Percentiles rank a stretch among this genome's conserved stretches.
phyloP scores from a whole-genome alignment of 441 rosid genomes.

The Pelargonium citronellum region DNA sequence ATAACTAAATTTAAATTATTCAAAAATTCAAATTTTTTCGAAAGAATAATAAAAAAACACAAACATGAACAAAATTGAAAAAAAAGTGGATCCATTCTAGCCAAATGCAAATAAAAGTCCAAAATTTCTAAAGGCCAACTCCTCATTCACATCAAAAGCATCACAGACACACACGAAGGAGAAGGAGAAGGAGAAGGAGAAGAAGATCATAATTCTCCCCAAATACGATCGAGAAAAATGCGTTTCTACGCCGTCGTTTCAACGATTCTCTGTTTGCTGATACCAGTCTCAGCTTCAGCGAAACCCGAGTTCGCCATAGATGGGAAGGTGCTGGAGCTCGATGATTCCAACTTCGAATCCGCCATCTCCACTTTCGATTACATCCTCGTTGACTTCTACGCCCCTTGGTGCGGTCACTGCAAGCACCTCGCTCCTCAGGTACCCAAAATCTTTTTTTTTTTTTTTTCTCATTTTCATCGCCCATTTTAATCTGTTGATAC shows the following conservation, averaged over 20 bases:
- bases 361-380: constrained; percentile 27
- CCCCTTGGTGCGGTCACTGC: constrained; percentile 35
- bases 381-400: constrained; percentile 28
- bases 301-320: constrained; percentile 3
- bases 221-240: background rate
- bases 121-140: too few species aligned
- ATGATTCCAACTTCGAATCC: constrained; percentile 24
- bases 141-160: too few species aligned
- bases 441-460: background rate
- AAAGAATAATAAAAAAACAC: too few species aligned
- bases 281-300: background rate
- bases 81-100: too few species aligned
- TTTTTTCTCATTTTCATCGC: background rate
- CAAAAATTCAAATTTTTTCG: too few species aligned
- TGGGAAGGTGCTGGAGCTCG: constrained; percentile 27
- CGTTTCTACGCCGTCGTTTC: constrained; percentile 4
- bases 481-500: background rate
- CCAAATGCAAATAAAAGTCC: too few species aligned
- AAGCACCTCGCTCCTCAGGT: constrained; percentile 30
- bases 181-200: too few species aligned
- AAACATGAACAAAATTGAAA: too few species aligned
- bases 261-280: background rate
- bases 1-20: too few species aligned
- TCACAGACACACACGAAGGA: too few species aligned
- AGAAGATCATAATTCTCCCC: too few species aligned